These are phyloP conservation scores for Coleophoma crateriformis DNA, from an alignment of 2,329 filamentous ascomycete genomes.

Conservation along the genomic window DNA sequence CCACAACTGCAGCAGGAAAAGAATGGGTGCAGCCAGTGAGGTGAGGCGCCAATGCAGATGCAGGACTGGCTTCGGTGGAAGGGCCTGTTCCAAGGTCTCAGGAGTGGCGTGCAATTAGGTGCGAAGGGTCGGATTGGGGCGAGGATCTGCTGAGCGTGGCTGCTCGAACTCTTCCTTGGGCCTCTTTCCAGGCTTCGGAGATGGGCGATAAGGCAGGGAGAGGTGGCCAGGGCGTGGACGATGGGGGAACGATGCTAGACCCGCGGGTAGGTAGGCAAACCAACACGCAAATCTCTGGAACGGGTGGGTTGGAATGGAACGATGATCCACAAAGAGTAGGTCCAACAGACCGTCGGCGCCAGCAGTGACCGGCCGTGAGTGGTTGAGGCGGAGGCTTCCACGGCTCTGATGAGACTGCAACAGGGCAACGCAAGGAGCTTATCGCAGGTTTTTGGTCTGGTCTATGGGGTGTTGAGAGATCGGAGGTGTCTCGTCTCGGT, in stretches of 20 bases:
- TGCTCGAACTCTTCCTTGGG: constrained; percentile 9
- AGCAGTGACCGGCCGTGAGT: too few species aligned
- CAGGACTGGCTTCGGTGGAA: constrained; percentile 13
- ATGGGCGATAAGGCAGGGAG: constrained; percentile 13
- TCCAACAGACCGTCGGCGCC: constrained; percentile 9
- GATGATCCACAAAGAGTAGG: constrained; percentile 10
- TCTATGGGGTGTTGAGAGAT: background rate
- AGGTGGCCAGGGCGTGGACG: background rate
- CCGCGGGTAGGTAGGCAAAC: background rate
- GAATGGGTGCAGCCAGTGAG: constrained; percentile 19
- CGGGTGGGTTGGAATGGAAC: background rate
- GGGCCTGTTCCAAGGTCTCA: constrained; percentile 2
- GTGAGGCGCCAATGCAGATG: constrained; percentile 6
- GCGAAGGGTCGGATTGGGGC: constrained; percentile 15
- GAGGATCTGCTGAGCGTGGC: constrained; percentile 6
- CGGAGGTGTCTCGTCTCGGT: background rate
- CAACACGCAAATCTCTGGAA: background rate
- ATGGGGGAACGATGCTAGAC: background rate
- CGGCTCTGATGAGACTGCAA: background rate
- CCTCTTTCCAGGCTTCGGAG: constrained; percentile 17
- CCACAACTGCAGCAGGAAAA: constrained; percentile 5
- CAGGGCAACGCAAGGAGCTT: too few species aligned
- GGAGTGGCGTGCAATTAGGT: background rate
- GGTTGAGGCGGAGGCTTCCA: constrained; percentile 1
- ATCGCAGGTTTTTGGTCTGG: background rate